These are phyloP conservation scores for Acidiella bohemica DNA, from an alignment of 495 filamentous ascomycete species.

Conservation along the genomic window DNA sequence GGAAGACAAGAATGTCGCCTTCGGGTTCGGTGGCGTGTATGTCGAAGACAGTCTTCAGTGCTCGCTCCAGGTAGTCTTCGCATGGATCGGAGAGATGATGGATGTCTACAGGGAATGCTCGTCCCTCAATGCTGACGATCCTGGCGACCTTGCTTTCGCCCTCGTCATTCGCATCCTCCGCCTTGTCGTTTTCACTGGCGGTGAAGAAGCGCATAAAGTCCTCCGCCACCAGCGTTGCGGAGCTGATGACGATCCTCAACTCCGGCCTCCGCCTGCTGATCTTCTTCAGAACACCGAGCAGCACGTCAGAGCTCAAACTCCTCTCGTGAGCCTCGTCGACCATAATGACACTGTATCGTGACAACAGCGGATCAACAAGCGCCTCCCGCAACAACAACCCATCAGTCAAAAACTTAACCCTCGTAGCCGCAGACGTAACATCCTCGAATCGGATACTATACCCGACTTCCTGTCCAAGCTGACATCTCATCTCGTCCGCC, in stretches of 20 bases:
- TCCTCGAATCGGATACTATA: slow-evolving; percentile 97
- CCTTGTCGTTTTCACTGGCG: slow-evolving; percentile 32
- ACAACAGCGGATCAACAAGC: slow-evolving; percentile 81
- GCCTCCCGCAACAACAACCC: slow-evolving; percentile 89
- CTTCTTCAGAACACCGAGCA: slow-evolving; percentile 91
- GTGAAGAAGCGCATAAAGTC: slow-evolving; percentile 77
- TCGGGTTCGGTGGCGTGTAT: slow-evolving; percentile 77
- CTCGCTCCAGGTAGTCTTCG: slow-evolving; percentile 80
- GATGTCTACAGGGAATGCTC: slow-evolving; percentile 83
- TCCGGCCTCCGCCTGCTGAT: slow-evolving; percentile 72
- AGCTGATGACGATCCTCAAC: slow-evolving; percentile 80
- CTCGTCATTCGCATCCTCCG: slow-evolving; percentile 27
- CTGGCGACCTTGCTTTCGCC: slow-evolving; percentile 26
- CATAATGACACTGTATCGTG: slow-evolving; percentile 94
- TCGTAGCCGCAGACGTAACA: slow-evolving; percentile 71
- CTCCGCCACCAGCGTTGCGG: slow-evolving; percentile 86
- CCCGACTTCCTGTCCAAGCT: slow-evolving; percentile 76
- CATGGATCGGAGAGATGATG: slow-evolving; percentile 69
- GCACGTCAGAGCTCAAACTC: slow-evolving; percentile 83
- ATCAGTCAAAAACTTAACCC: slow-evolving; percentile 95
- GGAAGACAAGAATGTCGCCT: slow-evolving; percentile 64
- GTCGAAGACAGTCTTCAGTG: slow-evolving; percentile 79
- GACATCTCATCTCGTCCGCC: slow-evolving; percentile 83
- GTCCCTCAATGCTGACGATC: slow-evolving; percentile 82
- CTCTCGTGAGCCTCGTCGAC: slow-evolving; percentile 97